These are phyloP conservation scores for Mycena pura DNA, from an alignment of 768 basidiomycete genomes.

Conservation along the genomic window DNA sequence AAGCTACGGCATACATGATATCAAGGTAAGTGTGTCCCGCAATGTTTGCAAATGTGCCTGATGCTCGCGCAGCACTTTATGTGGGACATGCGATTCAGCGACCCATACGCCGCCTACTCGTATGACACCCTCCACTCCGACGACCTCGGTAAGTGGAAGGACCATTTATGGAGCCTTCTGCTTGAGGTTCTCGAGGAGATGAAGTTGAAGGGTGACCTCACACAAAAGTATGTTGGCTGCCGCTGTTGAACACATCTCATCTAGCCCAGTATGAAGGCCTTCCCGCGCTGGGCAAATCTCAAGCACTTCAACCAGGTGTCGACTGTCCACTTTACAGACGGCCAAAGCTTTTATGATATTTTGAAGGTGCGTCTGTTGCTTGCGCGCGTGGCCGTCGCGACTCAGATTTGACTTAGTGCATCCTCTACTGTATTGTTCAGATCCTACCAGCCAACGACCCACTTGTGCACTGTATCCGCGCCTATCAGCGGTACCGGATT, in stretches of 20 bases:
- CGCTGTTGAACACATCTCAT: not conserved
- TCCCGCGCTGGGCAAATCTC: slow-evolving; percentile 37
- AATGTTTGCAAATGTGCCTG: not conserved
- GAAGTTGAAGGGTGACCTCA: slow-evolving; percentile 20
- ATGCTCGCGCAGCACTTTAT: slow-evolving; percentile 31
- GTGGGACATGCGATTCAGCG: slow-evolving; percentile 33
- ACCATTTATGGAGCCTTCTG: slow-evolving; percentile 32
- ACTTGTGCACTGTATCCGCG: slow-evolving; percentile 35
- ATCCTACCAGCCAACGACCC: slow-evolving; percentile 34
- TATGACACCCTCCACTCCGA: slow-evolving; percentile 39
- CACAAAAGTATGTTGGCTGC: slow-evolving; percentile 24
- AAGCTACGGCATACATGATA: slow-evolving; percentile 30
- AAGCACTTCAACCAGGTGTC: slow-evolving; percentile 39
- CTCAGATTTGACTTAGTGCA: slow-evolving; percentile 28
- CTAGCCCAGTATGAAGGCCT: slow-evolving; percentile 31
- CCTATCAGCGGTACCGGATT: slow-evolving; percentile 29
- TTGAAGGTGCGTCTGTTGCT: slow-evolving; percentile 31
- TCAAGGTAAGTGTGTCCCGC: slow-evolving; percentile 21
- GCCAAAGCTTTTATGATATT: slow-evolving; percentile 36
- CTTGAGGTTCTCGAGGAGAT: slow-evolving; percentile 26
- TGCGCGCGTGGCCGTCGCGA: not conserved
- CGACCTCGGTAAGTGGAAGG: slow-evolving; percentile 36
- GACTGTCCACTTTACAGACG: slow-evolving; percentile 36
- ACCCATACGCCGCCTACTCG: slow-evolving; percentile 30
- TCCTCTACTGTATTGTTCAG: slow-evolving; percentile 36